These are phyloP conservation scores for Rhododendron vialii DNA, from an alignment of 148 eudicot genomes.

Conservation along the genomic window DNA sequence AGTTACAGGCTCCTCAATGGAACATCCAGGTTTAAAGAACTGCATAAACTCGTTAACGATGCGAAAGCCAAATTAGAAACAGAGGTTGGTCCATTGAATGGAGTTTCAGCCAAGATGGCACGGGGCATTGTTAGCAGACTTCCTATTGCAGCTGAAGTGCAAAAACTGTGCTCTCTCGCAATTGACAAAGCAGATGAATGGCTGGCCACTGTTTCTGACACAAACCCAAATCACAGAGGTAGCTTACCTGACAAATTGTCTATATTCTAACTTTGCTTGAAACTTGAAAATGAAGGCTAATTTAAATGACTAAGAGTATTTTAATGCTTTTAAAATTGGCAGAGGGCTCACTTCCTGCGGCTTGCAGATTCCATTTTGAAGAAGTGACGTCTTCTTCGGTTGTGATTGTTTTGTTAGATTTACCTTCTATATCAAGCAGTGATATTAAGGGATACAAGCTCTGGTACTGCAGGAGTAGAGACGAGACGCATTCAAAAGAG, in stretches of 20 bases:
- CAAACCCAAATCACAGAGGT: conserved; percentile 43
- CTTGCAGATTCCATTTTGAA: conserved; percentile 86
- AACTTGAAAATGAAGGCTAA: background rate
- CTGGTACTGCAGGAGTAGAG: conserved; percentile 67
- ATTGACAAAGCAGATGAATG: conserved; percentile 77
- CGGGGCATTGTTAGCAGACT: conserved; percentile 81
- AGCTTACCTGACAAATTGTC: background rate
- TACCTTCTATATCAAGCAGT: conserved; percentile 36
- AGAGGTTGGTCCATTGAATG: conserved; percentile 77
- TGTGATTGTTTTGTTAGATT: conserved; percentile 56
- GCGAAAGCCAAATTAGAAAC: conserved; percentile 70
- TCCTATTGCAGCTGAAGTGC: conserved; percentile 64
- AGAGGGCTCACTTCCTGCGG: conserved; percentile 87
- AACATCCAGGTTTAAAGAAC: conserved; percentile 67
- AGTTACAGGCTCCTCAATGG: conserved; percentile 75
- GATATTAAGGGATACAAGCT: conserved; percentile 77
- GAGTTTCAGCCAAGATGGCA: conserved; percentile 63
- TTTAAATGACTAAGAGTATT: background rate
- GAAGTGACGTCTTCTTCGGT: conserved; percentile 75
- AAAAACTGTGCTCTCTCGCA: conserved; percentile 73
- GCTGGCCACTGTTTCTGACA: conserved; percentile 37
- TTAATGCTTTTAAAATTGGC: conserved; percentile 24
- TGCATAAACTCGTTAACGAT: conserved; percentile 62
- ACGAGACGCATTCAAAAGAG: conserved; percentile 49
- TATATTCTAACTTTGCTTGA: conserved; percentile 8